Evolutionary conservation across 768 basidiomycete species (phyloP).

Genomic region (Amanita rubescens): DNA sequence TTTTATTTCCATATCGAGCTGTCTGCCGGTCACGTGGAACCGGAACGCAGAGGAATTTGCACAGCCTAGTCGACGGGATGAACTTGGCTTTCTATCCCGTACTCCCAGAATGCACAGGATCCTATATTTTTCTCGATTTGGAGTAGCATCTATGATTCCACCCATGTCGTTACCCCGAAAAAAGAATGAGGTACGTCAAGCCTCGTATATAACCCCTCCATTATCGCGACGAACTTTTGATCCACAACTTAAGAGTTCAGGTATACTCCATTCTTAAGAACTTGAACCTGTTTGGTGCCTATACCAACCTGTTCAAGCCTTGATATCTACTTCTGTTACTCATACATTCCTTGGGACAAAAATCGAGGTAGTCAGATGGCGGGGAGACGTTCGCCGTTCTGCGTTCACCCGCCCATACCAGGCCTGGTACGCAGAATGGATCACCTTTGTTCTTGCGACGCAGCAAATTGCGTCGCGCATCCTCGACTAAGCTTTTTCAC

Average conservation of each 20-base stretch:
- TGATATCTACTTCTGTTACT: too few species aligned
- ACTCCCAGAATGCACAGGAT: not conserved
- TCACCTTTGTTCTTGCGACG: too few species aligned
- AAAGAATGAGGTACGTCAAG: not conserved
- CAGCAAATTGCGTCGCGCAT: too few species aligned
- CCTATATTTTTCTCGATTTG: not conserved
- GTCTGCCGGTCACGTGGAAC: not conserved
- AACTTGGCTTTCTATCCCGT: not conserved
- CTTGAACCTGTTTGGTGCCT: not conserved
- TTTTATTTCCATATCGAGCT: not conserved
- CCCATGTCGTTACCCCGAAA: not conserved
- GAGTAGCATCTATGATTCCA: not conserved
- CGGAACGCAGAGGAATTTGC: not conserved
- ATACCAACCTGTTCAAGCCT: not conserved
- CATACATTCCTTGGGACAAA: too few species aligned
- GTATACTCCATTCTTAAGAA: constrained; percentile 1
- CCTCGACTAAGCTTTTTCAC: too few species aligned
- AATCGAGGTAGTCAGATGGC: too few species aligned
- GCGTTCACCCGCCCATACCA: too few species aligned
- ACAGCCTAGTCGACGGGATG: not conserved
- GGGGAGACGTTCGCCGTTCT: too few species aligned
- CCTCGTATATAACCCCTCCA: not conserved
- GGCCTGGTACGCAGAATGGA: too few species aligned
- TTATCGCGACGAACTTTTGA: not conserved
- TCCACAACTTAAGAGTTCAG: not conserved